Conservation (phyloP, 306 rosid genomes). For the Sechiopsis laciniata region DNA sequence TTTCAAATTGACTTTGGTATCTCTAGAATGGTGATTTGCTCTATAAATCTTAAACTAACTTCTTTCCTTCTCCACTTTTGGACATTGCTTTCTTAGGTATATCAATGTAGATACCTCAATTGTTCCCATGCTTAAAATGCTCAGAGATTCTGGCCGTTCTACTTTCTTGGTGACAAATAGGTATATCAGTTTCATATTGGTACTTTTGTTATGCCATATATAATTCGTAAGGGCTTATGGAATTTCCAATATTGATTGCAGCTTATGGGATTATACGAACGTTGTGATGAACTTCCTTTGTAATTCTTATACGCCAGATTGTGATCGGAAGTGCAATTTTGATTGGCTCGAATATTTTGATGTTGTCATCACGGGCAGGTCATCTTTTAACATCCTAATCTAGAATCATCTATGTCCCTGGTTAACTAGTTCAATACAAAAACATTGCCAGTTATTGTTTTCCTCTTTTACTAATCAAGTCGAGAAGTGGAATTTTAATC, state of each 20-base stretch:
- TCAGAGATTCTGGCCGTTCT: slow-evolving; percentile 83
- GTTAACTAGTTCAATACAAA: neutral
- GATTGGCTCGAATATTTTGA: slow-evolving; percentile 89
- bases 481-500: neutral
- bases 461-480: too few species aligned
- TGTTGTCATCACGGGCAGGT: slow-evolving; percentile 96
- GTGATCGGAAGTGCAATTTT: slow-evolving; percentile 45
- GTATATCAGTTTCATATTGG: slow-evolving; percentile 30
- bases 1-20: too few species aligned
- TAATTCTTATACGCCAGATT: slow-evolving; percentile 38
- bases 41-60: too few species aligned
- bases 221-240: neutral
- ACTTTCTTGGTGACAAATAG: slow-evolving; percentile 96
- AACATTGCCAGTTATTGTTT: too few species aligned
- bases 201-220: slow-evolving; percentile 11
- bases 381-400: slow-evolving; percentile 8
- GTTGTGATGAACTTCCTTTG: slow-evolving; percentile 92
- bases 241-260: slow-evolving; percentile 31
- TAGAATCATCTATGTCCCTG: slow-evolving; percentile 6
- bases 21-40: too few species aligned
- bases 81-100: slow-evolving; percentile 45
- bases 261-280: slow-evolving; percentile 98
- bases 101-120: slow-evolving; percentile 64
- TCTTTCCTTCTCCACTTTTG: slow-evolving; percentile 6
- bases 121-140: slow-evolving; percentile 95